These are phyloP conservation scores for Apiotrichum montevideense DNA, from an alignment of 1,284 basidiomycete species.

Conservation along the genomic window DNA sequence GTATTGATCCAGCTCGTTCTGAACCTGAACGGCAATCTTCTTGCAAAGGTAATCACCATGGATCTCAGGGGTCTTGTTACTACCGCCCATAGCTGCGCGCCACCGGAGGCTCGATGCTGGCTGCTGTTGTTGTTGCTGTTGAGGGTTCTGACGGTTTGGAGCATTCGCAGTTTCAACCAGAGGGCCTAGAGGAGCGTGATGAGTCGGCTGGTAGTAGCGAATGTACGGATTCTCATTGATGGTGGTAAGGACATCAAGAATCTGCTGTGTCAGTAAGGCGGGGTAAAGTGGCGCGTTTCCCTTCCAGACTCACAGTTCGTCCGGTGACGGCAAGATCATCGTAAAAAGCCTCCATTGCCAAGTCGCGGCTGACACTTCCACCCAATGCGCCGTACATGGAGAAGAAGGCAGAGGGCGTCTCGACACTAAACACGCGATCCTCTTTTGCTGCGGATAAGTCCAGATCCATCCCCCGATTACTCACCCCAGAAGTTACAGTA, in stretches of 20 bases:
- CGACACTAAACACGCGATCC: slow-evolving; percentile 71
- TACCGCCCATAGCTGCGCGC: slow-evolving; percentile 40
- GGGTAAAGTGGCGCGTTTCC: background rate
- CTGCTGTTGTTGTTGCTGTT: slow-evolving; percentile 46
- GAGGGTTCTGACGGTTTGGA: slow-evolving; percentile 3
- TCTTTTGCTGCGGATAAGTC: slow-evolving; percentile 59
- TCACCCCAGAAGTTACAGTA: slow-evolving; percentile 84
- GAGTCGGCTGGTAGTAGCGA: slow-evolving; percentile 82
- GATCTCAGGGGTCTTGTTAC: slow-evolving; percentile 33
- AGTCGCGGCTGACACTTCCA: slow-evolving; percentile 59
- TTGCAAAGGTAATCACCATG: slow-evolving; percentile 60
- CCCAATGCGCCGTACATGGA: slow-evolving; percentile 77
- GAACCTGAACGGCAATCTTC: slow-evolving; percentile 73
- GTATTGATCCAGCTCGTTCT: slow-evolving; percentile 74
- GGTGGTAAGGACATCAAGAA: slow-evolving; percentile 83
- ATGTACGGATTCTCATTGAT: slow-evolving; percentile 91
- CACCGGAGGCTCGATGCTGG: slow-evolving; percentile 30
- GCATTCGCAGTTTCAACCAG: slow-evolving; percentile 51
- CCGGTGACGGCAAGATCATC: slow-evolving; percentile 70
- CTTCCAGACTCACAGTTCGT: slow-evolving; percentile 40
- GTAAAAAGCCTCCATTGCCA: slow-evolving; percentile 59
- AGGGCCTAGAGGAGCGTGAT: slow-evolving; percentile 80
- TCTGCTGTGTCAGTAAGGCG: slow-evolving; percentile 50
- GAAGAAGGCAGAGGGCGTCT: slow-evolving; percentile 72
- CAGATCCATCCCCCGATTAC: background rate